Percentiles rank a stretch among this genome's conserved stretches.
These are phyloP conservation scores for Piper longum DNA, from an alignment of 164 flowering plant genomes.

Conservation along the genomic window DNA sequence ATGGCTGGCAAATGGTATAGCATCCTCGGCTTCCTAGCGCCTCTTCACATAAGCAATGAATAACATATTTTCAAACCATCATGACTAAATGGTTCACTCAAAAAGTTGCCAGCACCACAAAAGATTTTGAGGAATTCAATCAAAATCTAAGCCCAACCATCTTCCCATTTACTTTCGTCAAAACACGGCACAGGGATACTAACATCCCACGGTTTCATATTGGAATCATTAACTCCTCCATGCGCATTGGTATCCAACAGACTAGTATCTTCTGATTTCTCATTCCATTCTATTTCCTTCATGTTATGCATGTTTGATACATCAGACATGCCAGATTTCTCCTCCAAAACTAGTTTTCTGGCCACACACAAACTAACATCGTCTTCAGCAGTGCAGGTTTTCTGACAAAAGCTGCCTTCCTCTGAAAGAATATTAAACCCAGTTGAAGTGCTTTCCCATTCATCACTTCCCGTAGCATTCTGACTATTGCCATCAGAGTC, in stretches of 20 bases:
- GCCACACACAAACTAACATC: background rate
- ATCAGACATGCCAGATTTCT: background rate
- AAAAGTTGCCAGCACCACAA: background rate
- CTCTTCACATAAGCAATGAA: no score
- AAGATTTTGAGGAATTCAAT: slow-evolving; percentile 1
- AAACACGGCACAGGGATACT: slow-evolving; percentile 22
- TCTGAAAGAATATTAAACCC: background rate
- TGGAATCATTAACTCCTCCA: slow-evolving; percentile 12
- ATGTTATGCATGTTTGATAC: background rate
- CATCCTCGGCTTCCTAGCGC: no score
- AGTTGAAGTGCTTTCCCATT: background rate
- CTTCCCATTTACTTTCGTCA: slow-evolving; percentile 54
- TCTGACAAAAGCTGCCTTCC: background rate
- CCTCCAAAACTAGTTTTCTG: background rate
- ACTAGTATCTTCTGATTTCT: slow-evolving; percentile 2
- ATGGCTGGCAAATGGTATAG: no score
- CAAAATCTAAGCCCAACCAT: slow-evolving; percentile 31
- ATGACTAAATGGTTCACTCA: no score
- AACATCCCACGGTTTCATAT: slow-evolving; percentile 3
- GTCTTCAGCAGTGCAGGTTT: background rate
- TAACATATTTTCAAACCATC: no score
- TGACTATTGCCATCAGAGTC: background rate
- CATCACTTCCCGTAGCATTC: background rate
- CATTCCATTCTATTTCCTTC: slow-evolving; percentile 4
- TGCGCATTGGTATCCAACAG: slow-evolving; percentile 2